Percentiles rank a stretch among this genome's conserved stretches.
phyloP scores from a whole-genome alignment of 768 basidiomycete species.

The Lactifluus pinguis region DNA sequence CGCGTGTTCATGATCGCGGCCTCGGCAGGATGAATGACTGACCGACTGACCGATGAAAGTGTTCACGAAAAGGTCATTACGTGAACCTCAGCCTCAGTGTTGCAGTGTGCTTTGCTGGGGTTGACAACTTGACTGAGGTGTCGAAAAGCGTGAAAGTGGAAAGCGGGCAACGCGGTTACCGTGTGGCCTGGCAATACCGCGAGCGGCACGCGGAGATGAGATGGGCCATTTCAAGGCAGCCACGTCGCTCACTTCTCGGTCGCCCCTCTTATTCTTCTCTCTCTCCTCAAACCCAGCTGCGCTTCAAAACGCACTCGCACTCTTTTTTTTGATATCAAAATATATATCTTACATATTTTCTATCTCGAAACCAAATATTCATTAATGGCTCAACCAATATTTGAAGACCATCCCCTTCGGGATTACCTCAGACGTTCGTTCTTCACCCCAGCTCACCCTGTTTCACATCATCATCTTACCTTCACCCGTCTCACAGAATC shows the following conservation, averaged over 20 bases:
- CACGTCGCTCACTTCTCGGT: too few relatives aligned
- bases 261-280: too few relatives aligned
- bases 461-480: background rate
- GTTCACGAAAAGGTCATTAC: background rate
- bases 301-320: background rate
- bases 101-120: background rate
- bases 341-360: conserved; percentile 10
- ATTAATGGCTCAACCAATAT: conserved; percentile 18
- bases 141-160: too few relatives aligned
- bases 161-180: too few relatives aligned
- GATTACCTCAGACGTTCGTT: conserved; percentile 18
- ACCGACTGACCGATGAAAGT: too few relatives aligned
- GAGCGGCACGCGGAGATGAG: too few relatives aligned
- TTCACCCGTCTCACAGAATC: conserved; percentile 8
- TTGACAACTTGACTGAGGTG: too few relatives aligned
- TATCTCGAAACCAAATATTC: background rate
- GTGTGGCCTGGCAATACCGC: too few relatives aligned
- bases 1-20: background rate
- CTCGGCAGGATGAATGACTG: background rate
- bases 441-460: background rate
- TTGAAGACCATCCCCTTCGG: conserved; percentile 17
- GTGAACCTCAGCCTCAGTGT: background rate
- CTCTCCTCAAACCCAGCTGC: background rate
- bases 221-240: too few relatives aligned
- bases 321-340: background rate